These are phyloP conservation scores for Rhexocercosporidium sp. DNA, from an alignment of 2,329 filamentous ascomycete species.

Conservation along the genomic window DNA sequence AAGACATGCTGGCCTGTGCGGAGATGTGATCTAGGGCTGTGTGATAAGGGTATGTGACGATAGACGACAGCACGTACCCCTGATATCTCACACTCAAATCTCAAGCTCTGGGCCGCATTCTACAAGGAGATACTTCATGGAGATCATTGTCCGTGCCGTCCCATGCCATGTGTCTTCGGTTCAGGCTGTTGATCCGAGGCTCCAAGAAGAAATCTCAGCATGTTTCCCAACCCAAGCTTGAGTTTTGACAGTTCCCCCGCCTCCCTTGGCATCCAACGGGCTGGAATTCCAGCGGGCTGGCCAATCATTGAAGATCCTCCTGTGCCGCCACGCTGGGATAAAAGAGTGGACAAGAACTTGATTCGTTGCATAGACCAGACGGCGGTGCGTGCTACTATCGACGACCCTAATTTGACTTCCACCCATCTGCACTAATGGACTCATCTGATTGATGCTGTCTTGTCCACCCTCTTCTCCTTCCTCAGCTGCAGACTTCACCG, in stretches of 20 bases:
- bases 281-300: background rate
- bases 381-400: background rate
- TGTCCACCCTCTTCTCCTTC: too few species aligned
- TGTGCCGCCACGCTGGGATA: background rate
- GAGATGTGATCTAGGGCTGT: background rate
- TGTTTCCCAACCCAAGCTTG: background rate
- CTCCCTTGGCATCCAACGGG: background rate
- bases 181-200: background rate
- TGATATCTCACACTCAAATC: background rate
- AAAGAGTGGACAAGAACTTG: background rate
- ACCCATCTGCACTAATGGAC: background rate
- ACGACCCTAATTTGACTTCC: conserved; percentile 9
- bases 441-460: background rate
- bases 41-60: background rate
- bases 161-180: background rate
- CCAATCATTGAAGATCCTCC: background rate
- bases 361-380: background rate
- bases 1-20: background rate
- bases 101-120: background rate
- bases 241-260: background rate
- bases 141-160: background rate
- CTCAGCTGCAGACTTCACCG: background rate
- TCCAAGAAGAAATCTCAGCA: background rate
- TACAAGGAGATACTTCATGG: background rate
- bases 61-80: too few species aligned